Evolutionary conservation across 345 rosid species (phyloP).

Genomic region (Eucalyptus tenuipes): DNA sequence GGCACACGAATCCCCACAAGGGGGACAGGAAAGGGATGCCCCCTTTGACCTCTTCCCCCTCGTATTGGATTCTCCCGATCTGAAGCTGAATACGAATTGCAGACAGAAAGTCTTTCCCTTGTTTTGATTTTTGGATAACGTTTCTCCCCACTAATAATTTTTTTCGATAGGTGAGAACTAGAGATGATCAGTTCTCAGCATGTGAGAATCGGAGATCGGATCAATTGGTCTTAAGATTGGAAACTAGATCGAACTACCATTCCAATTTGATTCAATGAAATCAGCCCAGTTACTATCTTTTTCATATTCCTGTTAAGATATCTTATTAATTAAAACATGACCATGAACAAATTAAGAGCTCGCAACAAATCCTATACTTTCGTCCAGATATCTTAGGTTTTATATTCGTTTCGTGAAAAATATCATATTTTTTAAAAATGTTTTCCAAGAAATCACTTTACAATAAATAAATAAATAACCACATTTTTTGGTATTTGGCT

Average conservation of each 20-base stretch:
- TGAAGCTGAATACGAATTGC: not conserved
- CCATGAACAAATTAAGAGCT: too few relatives aligned
- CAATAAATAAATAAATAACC: too few relatives aligned
- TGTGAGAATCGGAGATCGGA: too few relatives aligned
- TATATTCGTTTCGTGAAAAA: rapidly evolving
- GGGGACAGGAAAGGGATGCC: not conserved
- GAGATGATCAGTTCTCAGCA: too few relatives aligned
- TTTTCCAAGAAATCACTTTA: too few relatives aligned
- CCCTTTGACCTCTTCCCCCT: not conserved
- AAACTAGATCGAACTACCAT: rapidly evolving
- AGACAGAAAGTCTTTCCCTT: not conserved
- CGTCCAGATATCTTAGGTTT: rapidly evolving
- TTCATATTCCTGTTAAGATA: too few relatives aligned
- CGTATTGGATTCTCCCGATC: not conserved
- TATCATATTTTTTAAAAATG: rapidly evolving
- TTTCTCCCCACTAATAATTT: not conserved
- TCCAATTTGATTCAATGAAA: too few relatives aligned
- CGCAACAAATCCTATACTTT: too few relatives aligned
- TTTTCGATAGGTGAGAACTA: too few relatives aligned
- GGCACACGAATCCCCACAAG: not conserved
- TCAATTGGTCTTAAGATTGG: too few relatives aligned
- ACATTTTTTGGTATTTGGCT: too few relatives aligned
- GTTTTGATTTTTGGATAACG: not conserved
- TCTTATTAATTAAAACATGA: too few relatives aligned
- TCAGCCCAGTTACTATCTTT: rapidly evolving